Base-by-base conservation (phyloP, 129 eudicot species). In the Smallanthus sonchifolius region DNA sequence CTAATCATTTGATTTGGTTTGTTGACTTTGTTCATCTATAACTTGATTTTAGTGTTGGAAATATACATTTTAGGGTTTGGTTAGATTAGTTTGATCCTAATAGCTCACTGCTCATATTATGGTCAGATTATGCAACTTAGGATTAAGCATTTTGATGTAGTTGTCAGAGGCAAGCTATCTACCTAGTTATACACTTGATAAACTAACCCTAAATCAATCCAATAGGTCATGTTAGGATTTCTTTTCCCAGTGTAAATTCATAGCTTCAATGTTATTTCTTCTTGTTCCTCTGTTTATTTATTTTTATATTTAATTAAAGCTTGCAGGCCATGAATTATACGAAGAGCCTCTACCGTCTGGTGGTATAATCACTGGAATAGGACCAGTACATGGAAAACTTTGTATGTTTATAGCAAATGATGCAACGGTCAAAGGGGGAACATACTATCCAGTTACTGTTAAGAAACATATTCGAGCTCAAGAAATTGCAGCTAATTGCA, bases 381-480 rank as follows among this genome's bases (percentile, higher is more conserved):
- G 98, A 75, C 87, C 97, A 14, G 89, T 94, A 4, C 97, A 90
- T 76, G 97, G 97, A 51, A 94, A 77, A 66, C 91, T 91, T 40
- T 94, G 98, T 82, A 86, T 90, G 98, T 86, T 94, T 75, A 80
- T 94, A 32, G 98, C 98, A 70, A 94, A 94, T 80, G 98, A 94
- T 65, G 93, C 97, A 56, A 94, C 98, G 8, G 98, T 91, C 24
- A 94, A 94, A 77, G 98, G 98, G 69, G 98, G 98, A 69, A 75
- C 93, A 6, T 94, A 94, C 67, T 94, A 84, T 39, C 98, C 98
- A 10, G 87, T 94, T 69, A 94, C 97, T n/a, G 82, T 88, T 65
- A 94, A 94, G 79, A 94, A 94, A 63, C 97, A 94, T 81, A 86
- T 94, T 6, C 80, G 98, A 82, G 98, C 98, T 59, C 98, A 94